These are phyloP conservation scores for Vigna unguiculata DNA, from an alignment of 306 rosid species.

Conservation along the genomic window DNA sequence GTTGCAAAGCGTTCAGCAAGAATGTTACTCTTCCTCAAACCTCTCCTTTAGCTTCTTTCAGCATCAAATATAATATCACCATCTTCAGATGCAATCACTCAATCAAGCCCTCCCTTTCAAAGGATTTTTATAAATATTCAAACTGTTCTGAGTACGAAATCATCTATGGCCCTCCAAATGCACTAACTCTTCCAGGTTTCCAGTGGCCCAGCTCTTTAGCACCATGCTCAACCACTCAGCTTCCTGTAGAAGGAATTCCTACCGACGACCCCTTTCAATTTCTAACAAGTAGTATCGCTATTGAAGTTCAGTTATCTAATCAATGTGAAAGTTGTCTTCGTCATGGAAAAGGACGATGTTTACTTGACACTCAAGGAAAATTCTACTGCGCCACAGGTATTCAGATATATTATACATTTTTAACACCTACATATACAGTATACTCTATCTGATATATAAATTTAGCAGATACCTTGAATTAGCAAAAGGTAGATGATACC, in stretches of 20 bases:
- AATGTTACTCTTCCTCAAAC: conserved; percentile 30
- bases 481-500: neutral
- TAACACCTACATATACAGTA: neutral
- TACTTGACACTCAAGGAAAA: neutral
- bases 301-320: conserved; percentile 31
- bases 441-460: neutral
- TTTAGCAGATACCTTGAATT: neutral
- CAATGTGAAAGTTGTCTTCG: conserved; percentile 34
- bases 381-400: conserved; percentile 15
- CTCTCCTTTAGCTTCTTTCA: conserved; percentile 32
- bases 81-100: conserved; percentile 44
- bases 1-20: conserved; percentile 30
- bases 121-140: neutral
- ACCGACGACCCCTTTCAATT: neutral
- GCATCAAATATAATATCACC: neutral
- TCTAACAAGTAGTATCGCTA: neutral
- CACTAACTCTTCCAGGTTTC: neutral
- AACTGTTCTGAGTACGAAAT: neutral
- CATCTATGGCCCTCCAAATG: conserved; percentile 11
- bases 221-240: conserved; percentile 40
- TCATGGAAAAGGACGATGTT: conserved; percentile 31
- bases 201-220: neutral
- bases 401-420: neutral
- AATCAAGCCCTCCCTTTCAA: neutral
- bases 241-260: neutral